Evolutionary conservation across 2,329 filamentous ascomycete genomes (phyloP).

Genomic region (Paraconiothyrium sp.): DNA sequence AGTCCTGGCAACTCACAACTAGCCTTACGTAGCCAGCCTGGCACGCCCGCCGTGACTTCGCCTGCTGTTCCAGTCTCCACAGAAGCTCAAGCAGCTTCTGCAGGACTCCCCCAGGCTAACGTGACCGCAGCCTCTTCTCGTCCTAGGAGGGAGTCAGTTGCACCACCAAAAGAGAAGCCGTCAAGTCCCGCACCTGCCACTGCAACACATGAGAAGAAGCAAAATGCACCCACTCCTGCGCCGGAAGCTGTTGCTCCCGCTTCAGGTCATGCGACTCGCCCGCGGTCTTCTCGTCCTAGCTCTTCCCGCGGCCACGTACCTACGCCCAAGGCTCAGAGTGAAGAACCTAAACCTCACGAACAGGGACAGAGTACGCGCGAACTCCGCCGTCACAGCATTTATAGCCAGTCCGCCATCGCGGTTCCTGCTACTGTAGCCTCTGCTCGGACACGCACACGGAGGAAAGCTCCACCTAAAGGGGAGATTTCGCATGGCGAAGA

Average conservation of each 20-base stretch:
- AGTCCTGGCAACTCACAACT: slow-evolving; percentile 16
- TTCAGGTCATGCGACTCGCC: slow-evolving; percentile 31
- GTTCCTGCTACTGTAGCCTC: slow-evolving; percentile 23
- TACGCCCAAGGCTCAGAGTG: slow-evolving; percentile 58
- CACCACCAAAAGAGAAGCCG: slow-evolving; percentile 29
- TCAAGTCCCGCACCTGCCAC: slow-evolving; percentile 32
- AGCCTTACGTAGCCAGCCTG: slow-evolving; percentile 23
- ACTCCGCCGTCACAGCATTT: slow-evolving; percentile 57
- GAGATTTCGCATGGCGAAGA: slow-evolving; percentile 71
- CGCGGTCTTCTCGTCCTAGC: slow-evolving; percentile 49
- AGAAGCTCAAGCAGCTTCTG: slow-evolving; percentile 26
- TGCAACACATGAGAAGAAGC: slow-evolving; percentile 28
- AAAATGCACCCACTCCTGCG: slow-evolving; percentile 30
- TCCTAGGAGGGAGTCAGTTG: slow-evolving; percentile 44
- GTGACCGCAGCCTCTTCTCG: slow-evolving; percentile 47
- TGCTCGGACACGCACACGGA: slow-evolving; percentile 60
- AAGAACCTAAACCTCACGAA: slow-evolving; percentile 56
- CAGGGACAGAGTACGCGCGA: slow-evolving; percentile 45
- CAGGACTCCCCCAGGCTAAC: slow-evolving; percentile 18
- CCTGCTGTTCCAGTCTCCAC: slow-evolving; percentile 28
- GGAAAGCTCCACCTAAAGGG: slow-evolving; percentile 77
- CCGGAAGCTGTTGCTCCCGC: slow-evolving; percentile 26
- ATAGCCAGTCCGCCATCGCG: slow-evolving; percentile 50
- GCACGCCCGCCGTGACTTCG: slow-evolving; percentile 28
- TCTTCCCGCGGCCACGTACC: slow-evolving; percentile 51